phyloP scores from a whole-genome alignment of 805 yeast species.

The Candida ortonii region DNA sequence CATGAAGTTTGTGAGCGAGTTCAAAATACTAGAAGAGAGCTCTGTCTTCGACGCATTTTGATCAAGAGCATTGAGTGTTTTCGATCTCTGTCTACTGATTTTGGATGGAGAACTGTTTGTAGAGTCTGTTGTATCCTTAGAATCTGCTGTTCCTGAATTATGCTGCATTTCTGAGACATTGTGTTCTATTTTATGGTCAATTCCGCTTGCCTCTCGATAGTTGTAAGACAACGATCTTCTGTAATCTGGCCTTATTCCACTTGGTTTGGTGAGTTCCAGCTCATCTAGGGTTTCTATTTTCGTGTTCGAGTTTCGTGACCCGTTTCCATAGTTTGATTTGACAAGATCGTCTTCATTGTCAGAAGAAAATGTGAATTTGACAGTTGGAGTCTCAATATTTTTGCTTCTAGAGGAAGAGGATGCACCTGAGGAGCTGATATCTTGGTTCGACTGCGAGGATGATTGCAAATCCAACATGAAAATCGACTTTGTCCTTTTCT shows the following conservation, averaged over 20 bases:
- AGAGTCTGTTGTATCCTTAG: slow-evolving; percentile 1
- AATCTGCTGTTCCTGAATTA: slow-evolving; percentile 5
- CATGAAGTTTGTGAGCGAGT: slow-evolving; percentile 31
- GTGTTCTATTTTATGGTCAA: background rate
- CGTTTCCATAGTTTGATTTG: background rate
- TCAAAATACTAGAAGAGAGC: slow-evolving; percentile 25
- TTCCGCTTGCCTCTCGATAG: slow-evolving; percentile 10
- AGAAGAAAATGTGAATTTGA: slow-evolving; percentile 11
- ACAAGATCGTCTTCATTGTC: slow-evolving; percentile 11
- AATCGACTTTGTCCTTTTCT: slow-evolving; percentile 17
- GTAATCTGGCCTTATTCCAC: slow-evolving; percentile 16
- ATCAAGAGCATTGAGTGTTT: slow-evolving; percentile 31
- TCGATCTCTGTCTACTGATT: slow-evolving; percentile 31
- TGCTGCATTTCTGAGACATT: background rate
- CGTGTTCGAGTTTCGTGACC: background rate
- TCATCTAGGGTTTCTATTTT: slow-evolving; percentile 2
- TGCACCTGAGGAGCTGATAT: slow-evolving; percentile 2
- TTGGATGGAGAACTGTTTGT: slow-evolving; percentile 6
- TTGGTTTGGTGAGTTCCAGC: slow-evolving; percentile 2
- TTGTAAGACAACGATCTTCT: slow-evolving; percentile 21
- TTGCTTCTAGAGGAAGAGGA: slow-evolving; percentile 5
- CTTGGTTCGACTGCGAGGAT: slow-evolving; percentile 2
- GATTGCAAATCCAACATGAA: slow-evolving; percentile 19
- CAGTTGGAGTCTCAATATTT: slow-evolving; percentile 4
- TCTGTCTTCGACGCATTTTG: slow-evolving; percentile 11